A percentile compares a stretch with the other conserved stretches of the same genome.
phyloP scores from a whole-genome alignment of 768 basidiomycete species.

The Sistotremastrum suecicum region DNA sequence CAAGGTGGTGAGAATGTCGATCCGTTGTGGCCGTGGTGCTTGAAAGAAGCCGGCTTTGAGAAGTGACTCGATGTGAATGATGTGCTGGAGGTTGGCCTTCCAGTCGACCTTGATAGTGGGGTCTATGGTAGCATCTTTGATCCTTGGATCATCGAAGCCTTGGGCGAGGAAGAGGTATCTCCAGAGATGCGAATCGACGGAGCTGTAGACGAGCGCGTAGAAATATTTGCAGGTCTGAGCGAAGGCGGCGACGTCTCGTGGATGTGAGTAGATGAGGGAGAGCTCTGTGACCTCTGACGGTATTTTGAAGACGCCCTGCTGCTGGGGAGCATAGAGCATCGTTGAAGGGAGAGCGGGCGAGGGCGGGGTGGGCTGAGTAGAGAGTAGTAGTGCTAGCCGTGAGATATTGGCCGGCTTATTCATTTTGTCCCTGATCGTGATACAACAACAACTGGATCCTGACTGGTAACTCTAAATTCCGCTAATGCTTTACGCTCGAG shows the following conservation, averaged over 20 bases:
- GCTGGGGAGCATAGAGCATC: no score
- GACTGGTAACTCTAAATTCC: no score
- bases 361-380: neutral
- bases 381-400: no score
- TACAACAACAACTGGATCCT: no score
- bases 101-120: constrained; percentile 27
- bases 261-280: constrained; percentile 39
- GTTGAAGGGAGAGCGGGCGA: no score
- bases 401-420: no score
- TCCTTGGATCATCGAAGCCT: constrained; percentile 55
- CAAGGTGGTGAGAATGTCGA: constrained; percentile 25
- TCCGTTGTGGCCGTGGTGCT: constrained; percentile 22
- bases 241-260: constrained; percentile 45
- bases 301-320: constrained; percentile 19
- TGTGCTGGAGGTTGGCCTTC: constrained; percentile 36
- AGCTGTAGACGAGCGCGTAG: constrained; percentile 31
- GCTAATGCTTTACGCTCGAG: no score
- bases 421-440: no score
- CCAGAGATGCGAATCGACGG: constrained; percentile 51
- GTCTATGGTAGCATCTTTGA: neutral
- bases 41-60: constrained; percentile 12
- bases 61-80: constrained; percentile 33
- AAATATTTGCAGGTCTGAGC: constrained; percentile 39
- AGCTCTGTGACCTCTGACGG: constrained; percentile 50
- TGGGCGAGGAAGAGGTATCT: constrained; percentile 44